Base-by-base conservation (phyloP, 1,284 basidiomycete genomes). In the Ganoderma sinense region DNA sequence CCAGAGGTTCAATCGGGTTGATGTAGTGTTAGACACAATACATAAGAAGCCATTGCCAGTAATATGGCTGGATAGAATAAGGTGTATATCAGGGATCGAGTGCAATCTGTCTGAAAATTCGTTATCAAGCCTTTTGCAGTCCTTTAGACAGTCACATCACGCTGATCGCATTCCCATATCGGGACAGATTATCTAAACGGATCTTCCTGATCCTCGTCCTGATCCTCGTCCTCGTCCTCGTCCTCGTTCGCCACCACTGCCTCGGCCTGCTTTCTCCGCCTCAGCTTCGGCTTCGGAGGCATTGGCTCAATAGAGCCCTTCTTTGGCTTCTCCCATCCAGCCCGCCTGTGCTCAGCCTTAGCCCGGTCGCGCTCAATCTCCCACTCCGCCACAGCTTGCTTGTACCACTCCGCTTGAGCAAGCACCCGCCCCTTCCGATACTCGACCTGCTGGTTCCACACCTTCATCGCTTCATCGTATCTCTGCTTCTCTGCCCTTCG, bases 261-360 rank as follows among this genome's bases (percentile, higher is more conserved):
- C 39, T 4, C 39, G 6, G 11, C 39, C 11, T 39, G 39, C 39
- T 39, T 39, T 39, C 39, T 11, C 39, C 39, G 39, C 11, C 39
- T 39, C 39, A 39, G 58, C 33, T 60, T 60, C 33, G 58, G 58
- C 31, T 33, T 60, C 18, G 45, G 20, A 48, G 58, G 58, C 29
- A 33, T 39, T 60, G 31, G 29, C 45, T 48, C 53, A 18, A 58
- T 20, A 39, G 20, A 5, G 20, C 53, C 53, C 23, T 41, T 20
- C 55, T 58, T 56, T 16, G 71, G 68, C 68, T 69, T 65, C 20
- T n/a, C 31, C 68, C 71, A 69, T 26, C 63, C 10, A 33, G 62
- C 20, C 33, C 39, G 39, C 36, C 62, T 26, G 1, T 58, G 13
- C 41, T 69, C 62, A 20, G n/a, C 31, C 51, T 56, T 69, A 18